phyloP scores from a whole-genome alignment of 495 filamentous ascomycete genomes.

The Podospora pseudoanserina region DNA sequence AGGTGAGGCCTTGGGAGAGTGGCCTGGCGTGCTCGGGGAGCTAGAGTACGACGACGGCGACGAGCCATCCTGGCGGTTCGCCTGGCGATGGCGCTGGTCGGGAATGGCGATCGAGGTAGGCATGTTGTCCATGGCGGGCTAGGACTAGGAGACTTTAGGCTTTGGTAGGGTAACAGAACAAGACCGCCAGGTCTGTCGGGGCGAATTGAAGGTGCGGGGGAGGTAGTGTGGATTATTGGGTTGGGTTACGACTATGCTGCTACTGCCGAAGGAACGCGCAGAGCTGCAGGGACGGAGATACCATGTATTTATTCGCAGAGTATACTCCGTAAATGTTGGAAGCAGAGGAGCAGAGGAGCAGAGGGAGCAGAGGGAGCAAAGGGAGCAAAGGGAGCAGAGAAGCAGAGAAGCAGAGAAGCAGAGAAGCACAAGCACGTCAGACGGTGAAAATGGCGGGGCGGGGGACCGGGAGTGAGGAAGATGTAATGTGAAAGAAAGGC shows the following conservation, averaged over 20 bases:
- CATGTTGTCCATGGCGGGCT: conserved; percentile 33
- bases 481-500: not conserved
- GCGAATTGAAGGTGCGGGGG: too few species aligned
- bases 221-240: not conserved
- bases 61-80: conserved; percentile 43
- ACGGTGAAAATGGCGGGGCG: conserved; percentile 1
- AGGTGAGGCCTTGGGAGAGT: conserved; percentile 33
- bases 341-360: not conserved
- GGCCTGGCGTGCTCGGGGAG: conserved; percentile 46
- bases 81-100: conserved; percentile 33
- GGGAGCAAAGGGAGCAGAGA: too few species aligned
- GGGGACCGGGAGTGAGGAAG: not conserved
- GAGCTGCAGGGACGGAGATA: conserved; percentile 25
- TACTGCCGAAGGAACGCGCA: conserved; percentile 25
- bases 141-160: not conserved
- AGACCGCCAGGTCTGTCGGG: not conserved
- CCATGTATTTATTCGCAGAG: conserved; percentile 22
- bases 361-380: too few species aligned
- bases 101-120: conserved; percentile 55
- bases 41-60: conserved; percentile 52
- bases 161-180: not conserved
- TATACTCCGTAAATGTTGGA: not conserved
- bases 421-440: not conserved
- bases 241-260: conserved; percentile 11
- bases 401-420: too few species aligned